Evolutionary conservation across 2,329 filamentous ascomycete genomes (phyloP), one percentile per base, ranked within the genome.

Genomic region (Aureobasidium uvarum): DNA sequence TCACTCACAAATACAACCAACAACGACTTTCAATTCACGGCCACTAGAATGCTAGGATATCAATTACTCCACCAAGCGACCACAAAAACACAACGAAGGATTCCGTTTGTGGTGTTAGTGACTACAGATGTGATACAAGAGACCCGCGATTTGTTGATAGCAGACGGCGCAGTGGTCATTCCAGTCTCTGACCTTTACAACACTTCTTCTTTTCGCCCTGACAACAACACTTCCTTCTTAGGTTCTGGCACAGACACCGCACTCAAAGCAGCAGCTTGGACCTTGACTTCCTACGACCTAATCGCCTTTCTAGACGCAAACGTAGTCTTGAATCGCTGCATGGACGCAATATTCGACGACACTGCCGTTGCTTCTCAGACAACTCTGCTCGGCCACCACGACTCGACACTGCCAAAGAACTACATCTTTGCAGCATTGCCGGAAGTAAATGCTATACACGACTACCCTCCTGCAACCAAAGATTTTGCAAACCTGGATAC

Each of bases 231-330:
- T 6, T 31, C 28, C 5, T 31, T 5, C 6, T 6, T 31, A 5
- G 28, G 5, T 5, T 6, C 28, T 31, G 28, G 28, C 28, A 7
- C 5, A 7, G n/a, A 45, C 4, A 45, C 41, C 11, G 41, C 20
- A 3, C 72, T 72, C 14, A 79, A 79, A 68, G 68, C 78, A 36
- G 74, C 74, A 20, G 71, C 76, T 1, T 78, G 72, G 72, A 68
- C 77, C 65, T 70, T 77, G 64, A 73, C 69, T 1, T 69, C 76
- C 55, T 77, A 75, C 67, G 71, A 73, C n/a, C 67, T 66, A 3
- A 72, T 77, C 39, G 67, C 71, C 14, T 72, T 76, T 67, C 65
- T 77, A 3, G 75, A 77, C 59, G 72, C 70, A 39, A 75, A 76
- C 55, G 72, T 67, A 1, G 67, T 75, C 36, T 68, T 76, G 3